A percentile compares a stretch with the other conserved stretches of the same genome.
Evolutionary conservation across 176 grass and related monocot genomes (phyloP).

Genomic region (Puccinellia tenuiflora): DNA sequence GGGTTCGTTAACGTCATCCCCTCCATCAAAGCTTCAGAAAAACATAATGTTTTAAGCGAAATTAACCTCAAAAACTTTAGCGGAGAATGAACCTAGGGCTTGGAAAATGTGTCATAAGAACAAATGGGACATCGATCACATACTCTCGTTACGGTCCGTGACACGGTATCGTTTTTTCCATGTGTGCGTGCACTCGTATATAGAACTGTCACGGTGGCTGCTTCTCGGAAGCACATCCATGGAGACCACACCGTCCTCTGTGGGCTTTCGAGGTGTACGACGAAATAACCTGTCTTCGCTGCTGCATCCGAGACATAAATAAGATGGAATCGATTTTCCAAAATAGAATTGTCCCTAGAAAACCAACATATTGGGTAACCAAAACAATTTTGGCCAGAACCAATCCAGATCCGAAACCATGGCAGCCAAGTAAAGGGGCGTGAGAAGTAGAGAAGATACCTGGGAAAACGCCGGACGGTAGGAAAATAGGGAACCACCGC

Average conservation of each 20-base stretch:
- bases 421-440: not conserved
- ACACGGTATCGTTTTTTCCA: not conserved
- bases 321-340: not conserved
- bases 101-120: not conserved
- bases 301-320: not conserved
- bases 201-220: not conserved
- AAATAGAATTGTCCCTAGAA: no score
- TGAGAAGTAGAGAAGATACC: not conserved
- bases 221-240: not conserved
- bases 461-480: not conserved
- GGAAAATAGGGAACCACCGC: not conserved
- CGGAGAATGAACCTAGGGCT: not conserved
- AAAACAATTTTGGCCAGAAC: not conserved
- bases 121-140: not conserved
- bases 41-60: not conserved
- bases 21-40: slow-evolving; percentile 11
- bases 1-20: slow-evolving; percentile 7
- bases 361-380: no score
- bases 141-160: not conserved
- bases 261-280: not conserved
- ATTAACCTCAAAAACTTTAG: not conserved
- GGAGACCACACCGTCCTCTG: not conserved
- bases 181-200: not conserved
- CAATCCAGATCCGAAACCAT: not conserved
- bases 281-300: no score